Conservation (phyloP, 495 filamentous ascomycete species). For the Chaetomium cochliodes region DNA sequence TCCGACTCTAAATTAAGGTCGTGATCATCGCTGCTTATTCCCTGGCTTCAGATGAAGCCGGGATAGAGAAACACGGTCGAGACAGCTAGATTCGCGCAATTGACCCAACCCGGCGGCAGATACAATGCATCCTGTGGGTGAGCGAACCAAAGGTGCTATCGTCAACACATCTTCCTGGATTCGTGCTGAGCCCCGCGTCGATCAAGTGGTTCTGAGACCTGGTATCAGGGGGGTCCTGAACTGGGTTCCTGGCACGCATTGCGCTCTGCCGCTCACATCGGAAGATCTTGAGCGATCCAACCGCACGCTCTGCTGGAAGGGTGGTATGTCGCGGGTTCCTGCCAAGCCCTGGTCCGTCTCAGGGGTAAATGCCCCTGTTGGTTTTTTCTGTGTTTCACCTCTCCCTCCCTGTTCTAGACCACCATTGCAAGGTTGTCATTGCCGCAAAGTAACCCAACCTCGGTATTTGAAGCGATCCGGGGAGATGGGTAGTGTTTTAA, state of each 20-base stretch:
- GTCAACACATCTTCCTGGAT: not conserved
- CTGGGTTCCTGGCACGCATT: not conserved
- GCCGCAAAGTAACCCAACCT: not conserved
- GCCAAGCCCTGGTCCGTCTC: slow-evolving; percentile 10
- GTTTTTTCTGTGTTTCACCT: not conserved
- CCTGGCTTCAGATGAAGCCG: not conserved
- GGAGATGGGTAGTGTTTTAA: not conserved
- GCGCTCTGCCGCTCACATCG: slow-evolving; percentile 1
- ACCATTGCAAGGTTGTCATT: too few species aligned
- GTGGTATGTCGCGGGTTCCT: not conserved
- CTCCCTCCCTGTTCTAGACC: not conserved
- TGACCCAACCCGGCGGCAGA: not conserved
- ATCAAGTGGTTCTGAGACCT: slow-evolving; percentile 18
- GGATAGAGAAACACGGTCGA: slow-evolving; percentile 14
- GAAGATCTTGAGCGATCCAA: slow-evolving; percentile 9
- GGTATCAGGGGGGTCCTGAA: not conserved
- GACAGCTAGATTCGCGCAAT: not conserved
- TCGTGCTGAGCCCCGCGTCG: slow-evolving; percentile 12
- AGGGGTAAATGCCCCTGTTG: slow-evolving; percentile 7
- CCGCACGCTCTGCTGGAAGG: not conserved
- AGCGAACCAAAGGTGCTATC: not conserved
- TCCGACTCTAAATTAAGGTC: slow-evolving; percentile 4
- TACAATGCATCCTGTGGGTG: not conserved
- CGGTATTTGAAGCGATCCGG: not conserved
- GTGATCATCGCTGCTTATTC: not conserved